Evolutionary conservation across 768 basidiomycete species (phyloP).

Genomic region (Austroboletus festivus): DNA sequence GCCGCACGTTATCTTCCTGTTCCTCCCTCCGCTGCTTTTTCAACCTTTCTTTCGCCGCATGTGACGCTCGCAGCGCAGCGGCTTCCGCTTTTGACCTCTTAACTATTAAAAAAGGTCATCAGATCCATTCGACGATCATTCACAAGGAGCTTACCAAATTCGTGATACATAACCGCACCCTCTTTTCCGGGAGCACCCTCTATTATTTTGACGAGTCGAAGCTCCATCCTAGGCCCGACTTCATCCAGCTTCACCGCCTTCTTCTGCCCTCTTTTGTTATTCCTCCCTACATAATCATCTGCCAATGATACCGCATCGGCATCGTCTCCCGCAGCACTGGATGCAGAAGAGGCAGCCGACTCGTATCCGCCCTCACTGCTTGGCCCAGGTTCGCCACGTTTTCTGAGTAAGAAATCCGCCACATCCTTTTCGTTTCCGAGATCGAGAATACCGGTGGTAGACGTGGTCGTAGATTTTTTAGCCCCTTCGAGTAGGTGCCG

Average conservation of each 20-base stretch:
- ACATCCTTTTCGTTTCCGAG: constrained; percentile 91
- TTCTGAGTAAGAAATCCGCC: constrained; percentile 87
- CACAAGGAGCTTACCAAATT: constrained; percentile 65
- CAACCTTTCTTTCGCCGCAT: constrained; percentile 73
- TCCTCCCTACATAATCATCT: constrained; percentile 91
- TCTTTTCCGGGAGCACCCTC: constrained; percentile 94
- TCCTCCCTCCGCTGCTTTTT: constrained; percentile 79
- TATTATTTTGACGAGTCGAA: constrained; percentile 87
- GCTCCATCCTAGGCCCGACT: constrained; percentile 93
- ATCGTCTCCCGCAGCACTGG: constrained; percentile 83
- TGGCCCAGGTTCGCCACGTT: constrained; percentile 56
- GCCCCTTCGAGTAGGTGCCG: constrained; percentile 76
- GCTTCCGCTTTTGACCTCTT: constrained; percentile 84
- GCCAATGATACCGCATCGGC: constrained; percentile 78
- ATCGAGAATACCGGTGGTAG: constrained; percentile 54
- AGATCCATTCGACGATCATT: background rate
- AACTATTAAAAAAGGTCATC: constrained; percentile 51
- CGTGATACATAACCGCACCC: constrained; percentile 90
- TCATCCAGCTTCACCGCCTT: constrained; percentile 91
- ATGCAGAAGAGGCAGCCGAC: constrained; percentile 74
- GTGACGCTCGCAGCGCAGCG: constrained; percentile 62
- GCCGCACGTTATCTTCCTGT: constrained; percentile 86
- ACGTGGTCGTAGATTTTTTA: constrained; percentile 24
- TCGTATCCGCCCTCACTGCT: constrained; percentile 67
- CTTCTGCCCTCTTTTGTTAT: constrained; percentile 88